phyloP scores from a whole-genome alignment of 116 monocot genomes.

The Phalaenopsis hybrid region DNA sequence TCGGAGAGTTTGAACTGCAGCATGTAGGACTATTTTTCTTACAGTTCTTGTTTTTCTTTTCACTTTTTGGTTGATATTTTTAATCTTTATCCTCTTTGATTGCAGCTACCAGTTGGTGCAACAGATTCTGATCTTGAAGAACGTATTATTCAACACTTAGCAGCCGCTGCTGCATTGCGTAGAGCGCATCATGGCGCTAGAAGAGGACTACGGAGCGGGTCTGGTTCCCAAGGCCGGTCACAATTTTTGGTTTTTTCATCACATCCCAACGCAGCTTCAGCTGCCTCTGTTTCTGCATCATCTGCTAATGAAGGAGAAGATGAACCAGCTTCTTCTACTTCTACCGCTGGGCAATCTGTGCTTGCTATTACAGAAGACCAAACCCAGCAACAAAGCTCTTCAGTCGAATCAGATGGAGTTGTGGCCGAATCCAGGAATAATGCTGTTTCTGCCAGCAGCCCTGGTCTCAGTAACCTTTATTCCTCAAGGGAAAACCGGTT shows the following conservation, averaged over 20 bases:
- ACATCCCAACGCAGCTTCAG: conserved; percentile 36
- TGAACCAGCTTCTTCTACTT: conserved; percentile 19
- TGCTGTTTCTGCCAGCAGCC: conserved; percentile 13
- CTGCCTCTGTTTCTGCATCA: conserved; percentile 25
- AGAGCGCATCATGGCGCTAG: conserved; percentile 53
- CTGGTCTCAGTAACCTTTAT: conserved; percentile 17
- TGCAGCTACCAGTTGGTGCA: conserved; percentile 58
- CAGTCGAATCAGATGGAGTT: conserved; percentile 18
- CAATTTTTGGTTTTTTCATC: conserved; percentile 61
- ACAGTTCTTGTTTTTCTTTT: background rate
- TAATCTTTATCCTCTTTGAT: background rate
- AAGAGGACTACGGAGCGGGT: conserved; percentile 45
- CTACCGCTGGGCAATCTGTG: conserved; percentile 16
- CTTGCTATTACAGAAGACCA: conserved; percentile 23
- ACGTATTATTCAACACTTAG: conserved; percentile 81
- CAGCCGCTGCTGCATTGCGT: conserved; percentile 80
- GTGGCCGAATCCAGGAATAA: conserved; percentile 17
- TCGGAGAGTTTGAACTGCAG: conserved; percentile 82
- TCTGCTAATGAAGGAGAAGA: conserved; percentile 29
- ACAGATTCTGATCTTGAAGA: conserved; percentile 70
- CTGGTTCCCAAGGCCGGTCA: conserved; percentile 34
- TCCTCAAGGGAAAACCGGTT: conserved; percentile 6
- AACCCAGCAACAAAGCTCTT: background rate
- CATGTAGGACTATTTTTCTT: conserved; percentile 38
- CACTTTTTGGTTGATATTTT: background rate